Percentiles rank a stretch among this genome's conserved stretches.
phyloP scores from a whole-genome alignment of 371 early-diverging fungal species.

The Capillidium heterosporum region DNA sequence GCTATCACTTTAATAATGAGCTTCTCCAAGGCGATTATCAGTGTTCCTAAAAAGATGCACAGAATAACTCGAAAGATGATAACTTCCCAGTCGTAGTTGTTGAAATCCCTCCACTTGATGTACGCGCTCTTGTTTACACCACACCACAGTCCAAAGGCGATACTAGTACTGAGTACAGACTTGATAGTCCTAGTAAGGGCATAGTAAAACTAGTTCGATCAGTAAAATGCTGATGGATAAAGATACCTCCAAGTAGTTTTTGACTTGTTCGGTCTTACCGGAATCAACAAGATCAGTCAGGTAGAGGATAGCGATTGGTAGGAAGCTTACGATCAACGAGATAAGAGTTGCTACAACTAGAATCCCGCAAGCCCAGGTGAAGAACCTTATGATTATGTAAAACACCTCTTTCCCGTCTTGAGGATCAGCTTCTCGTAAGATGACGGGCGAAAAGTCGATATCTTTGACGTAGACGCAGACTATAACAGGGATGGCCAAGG shows the following conservation, averaged over 20 bases:
- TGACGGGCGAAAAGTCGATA: background rate
- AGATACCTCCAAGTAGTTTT: background rate
- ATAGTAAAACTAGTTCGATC: background rate
- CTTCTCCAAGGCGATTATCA: slow-evolving; percentile 1
- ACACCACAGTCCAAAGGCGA: background rate
- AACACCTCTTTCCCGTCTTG: background rate
- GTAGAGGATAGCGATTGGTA: background rate
- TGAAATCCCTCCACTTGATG: background rate
- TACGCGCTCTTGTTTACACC: background rate
- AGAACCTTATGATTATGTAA: background rate
- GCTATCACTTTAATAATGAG: slow-evolving; percentile 1
- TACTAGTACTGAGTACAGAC: background rate
- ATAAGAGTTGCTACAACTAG: background rate
- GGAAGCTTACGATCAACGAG: background rate
- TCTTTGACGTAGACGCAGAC: background rate
- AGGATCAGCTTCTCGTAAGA: background rate
- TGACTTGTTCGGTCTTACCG: background rate
- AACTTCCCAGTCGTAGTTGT: background rate
- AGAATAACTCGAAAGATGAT: background rate
- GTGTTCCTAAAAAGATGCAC: background rate
- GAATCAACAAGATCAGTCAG: background rate
- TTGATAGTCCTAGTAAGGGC: background rate
- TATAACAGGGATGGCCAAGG: background rate
- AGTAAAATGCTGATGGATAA: background rate
- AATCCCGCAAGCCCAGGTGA: background rate